phyloP scores from a whole-genome alignment of 31 red algal genomes.

The Asparagopsis taxiformis region DNA sequence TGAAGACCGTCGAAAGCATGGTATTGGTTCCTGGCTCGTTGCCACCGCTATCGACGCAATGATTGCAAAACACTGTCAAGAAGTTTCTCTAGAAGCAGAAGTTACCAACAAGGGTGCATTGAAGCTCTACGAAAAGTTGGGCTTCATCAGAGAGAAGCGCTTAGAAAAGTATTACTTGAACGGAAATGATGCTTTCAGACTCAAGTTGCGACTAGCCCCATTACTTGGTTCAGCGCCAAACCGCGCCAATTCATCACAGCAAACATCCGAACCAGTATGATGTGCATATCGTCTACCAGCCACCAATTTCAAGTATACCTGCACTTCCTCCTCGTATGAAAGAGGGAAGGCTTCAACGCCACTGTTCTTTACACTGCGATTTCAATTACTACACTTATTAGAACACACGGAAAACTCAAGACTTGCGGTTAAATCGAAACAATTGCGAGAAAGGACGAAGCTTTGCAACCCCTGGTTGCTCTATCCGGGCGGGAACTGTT shows the following conservation, averaged over 20 bases:
- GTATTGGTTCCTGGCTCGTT: constrained; percentile 82
- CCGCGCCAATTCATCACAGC: background rate
- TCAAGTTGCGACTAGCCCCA: constrained; percentile 60
- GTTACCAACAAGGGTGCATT: constrained; percentile 85
- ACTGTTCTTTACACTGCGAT: too few species aligned
- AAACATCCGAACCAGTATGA: background rate
- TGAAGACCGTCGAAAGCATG: constrained; percentile 63
- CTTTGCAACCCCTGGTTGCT: background rate
- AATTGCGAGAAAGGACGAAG: background rate
- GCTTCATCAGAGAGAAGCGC: constrained; percentile 95
- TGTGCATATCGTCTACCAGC: too few species aligned
- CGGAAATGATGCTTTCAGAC: constrained; percentile 93
- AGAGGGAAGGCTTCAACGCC: too few species aligned
- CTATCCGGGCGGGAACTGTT: too few species aligned
- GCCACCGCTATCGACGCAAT: constrained; percentile 72
- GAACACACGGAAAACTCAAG: background rate
- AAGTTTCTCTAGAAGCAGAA: constrained; percentile 96
- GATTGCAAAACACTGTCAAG: constrained; percentile 68
- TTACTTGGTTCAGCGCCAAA: constrained; percentile 2
- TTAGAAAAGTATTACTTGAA: constrained; percentile 99
- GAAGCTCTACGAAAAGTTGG: constrained; percentile 84
- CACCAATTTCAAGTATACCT: too few species aligned
- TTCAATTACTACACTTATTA: background rate
- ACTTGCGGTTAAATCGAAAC: background rate
- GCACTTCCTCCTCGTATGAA: too few species aligned